phyloP scores from a whole-genome alignment of 352 stramenopile genomes.

The Globisporangium nagaii region DNA sequence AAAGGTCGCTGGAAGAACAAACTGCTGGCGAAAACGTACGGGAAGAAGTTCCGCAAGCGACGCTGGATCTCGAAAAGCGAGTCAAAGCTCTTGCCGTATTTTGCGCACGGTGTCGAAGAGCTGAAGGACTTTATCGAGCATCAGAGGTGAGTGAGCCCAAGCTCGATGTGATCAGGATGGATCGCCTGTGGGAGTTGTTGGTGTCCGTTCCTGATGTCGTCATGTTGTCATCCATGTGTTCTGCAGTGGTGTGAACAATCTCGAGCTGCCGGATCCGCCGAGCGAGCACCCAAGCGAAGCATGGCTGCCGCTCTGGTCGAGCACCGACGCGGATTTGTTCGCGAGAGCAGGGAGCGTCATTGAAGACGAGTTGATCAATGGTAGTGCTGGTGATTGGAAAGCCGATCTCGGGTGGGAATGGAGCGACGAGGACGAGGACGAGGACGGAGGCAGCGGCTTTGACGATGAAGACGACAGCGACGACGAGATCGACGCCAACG shows the following conservation, averaged over 20 bases:
- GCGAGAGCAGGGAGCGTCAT: conserved; percentile 3
- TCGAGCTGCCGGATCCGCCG: neutral
- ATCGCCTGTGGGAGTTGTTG: neutral
- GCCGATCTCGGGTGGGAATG: neutral
- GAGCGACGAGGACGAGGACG: conserved; percentile 5
- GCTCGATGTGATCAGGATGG: neutral
- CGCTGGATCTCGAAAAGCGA: conserved; percentile 55
- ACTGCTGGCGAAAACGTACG: conserved; percentile 50
- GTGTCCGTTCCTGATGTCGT: neutral
- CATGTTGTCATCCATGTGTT: neutral
- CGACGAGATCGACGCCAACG: conserved; percentile 24
- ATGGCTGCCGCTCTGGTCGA: conserved; percentile 5
- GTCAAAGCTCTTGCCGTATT: conserved; percentile 54
- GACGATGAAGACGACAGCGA: conserved; percentile 32
- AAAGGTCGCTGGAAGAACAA: conserved; percentile 38
- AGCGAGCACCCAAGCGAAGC: neutral
- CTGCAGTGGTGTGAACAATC: conserved; percentile 10
- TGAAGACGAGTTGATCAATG: conserved; percentile 11
- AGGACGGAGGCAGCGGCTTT: neutral
- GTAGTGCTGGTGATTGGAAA: conserved; percentile 7
- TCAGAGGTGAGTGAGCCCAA: conserved; percentile 26
- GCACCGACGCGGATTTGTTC: conserved; percentile 5
- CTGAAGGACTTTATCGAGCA: conserved; percentile 50
- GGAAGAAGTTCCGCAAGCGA: conserved; percentile 48
- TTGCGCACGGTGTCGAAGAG: conserved; percentile 57